Percentiles rank a stretch among this genome's conserved stretches.
These are phyloP conservation scores for Thymus quinquecostatus DNA, from an alignment of 257 asterid genomes.

Conservation along the genomic window DNA sequence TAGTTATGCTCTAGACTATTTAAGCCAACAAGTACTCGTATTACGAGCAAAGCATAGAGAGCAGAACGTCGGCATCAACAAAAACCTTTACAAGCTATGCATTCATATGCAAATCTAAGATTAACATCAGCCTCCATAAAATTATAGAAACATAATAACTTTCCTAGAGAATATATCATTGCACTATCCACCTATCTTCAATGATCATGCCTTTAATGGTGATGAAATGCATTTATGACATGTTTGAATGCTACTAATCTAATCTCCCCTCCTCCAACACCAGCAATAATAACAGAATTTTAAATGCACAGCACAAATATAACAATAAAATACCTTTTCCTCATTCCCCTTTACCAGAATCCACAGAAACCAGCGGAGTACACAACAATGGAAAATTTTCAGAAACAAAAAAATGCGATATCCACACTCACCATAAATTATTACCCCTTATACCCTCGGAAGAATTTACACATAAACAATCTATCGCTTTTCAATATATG, in stretches of 20 bases:
- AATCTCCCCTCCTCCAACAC: too few species aligned
- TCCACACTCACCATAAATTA: not conserved
- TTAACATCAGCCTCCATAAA: not conserved
- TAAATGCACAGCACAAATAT: too few species aligned
- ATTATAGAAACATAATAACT: not conserved
- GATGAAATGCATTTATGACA: constrained; percentile 4
- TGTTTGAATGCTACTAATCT: not conserved
- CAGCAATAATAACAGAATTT: too few species aligned
- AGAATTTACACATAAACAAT: not conserved
- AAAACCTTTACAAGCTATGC: not conserved
- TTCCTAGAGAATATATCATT: not conserved
- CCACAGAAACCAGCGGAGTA: not conserved
- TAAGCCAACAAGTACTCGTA: too few species aligned
- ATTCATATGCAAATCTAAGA: not conserved
- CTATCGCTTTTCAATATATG: not conserved
- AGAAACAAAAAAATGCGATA: not conserved
- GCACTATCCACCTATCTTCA: not conserved
- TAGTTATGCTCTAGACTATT: not conserved
- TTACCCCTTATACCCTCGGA: not conserved
- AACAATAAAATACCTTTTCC: too few species aligned
- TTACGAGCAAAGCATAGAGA: not conserved
- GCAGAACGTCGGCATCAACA: not conserved
- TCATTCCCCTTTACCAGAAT: too few species aligned
- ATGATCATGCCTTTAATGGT: not conserved
- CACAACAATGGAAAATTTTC: not conserved